Evolutionary conservation across 805 yeast species (phyloP), one percentile per base, ranked within the genome.

Genomic region (Wickerhamomyces rabaulensis): DNA sequence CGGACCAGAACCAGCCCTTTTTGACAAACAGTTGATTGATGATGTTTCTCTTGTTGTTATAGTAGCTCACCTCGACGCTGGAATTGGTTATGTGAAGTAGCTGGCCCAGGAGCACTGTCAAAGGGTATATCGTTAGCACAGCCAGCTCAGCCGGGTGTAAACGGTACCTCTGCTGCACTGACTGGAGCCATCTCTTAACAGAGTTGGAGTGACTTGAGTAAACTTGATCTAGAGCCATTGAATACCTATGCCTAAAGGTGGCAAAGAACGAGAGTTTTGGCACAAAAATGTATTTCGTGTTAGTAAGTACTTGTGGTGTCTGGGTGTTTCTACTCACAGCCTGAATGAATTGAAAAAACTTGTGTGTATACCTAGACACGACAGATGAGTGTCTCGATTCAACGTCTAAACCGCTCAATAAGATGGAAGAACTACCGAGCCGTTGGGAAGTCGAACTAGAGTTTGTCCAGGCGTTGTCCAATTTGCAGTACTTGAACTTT

Each of bases 1-100:
- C 64, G 1, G 96, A 90, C 98, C 97, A 94, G 15, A 79, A 73
- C 98, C 98, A 94, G 2, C 97, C 98, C 22, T 74, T 75, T 58
- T 92, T 94, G 35, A 92, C 97, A 61, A 94, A 87, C 7, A 75
- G 41, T 19, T 74, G 74, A 64, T 92, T 92, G 50, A 91, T 60
- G 16, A 89, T 27, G 60, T 88, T 89, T 43, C 76, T 73, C 66
- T 87, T 89, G 46, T 80, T 70, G 70, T 64, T 70, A 63, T 25
- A 75, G 50, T 60, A 58, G 40, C 52, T 57, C 1, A 41, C 41
- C 4, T 41, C 46, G 2, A 40, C 23, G 20, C 40, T 46, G 17
- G 41, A 31, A 2, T 42, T 33, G 4, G 56, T 50, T 1, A 60
- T 49, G 54, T 73, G 74, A 16, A 78, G 66, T 13, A 80, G 27